Evolutionary conservation across 176 grass and related monocot genomes (phyloP).

Genomic region (Tuctoria greenei): DNA sequence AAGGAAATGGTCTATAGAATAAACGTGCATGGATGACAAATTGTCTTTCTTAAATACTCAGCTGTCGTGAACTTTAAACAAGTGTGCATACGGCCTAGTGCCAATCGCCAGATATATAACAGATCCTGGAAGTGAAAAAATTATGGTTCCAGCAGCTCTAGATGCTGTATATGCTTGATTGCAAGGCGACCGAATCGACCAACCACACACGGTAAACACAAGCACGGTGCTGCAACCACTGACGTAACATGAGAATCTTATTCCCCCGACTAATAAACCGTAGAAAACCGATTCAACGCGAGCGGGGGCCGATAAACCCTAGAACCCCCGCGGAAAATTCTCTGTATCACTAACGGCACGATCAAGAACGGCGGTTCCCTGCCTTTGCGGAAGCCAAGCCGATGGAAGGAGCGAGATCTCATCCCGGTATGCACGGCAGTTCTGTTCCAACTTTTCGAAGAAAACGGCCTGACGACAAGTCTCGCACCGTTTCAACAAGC

Average conservation of each 20-base stretch:
- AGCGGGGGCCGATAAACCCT: conserved; percentile 17
- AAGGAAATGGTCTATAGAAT: conserved; percentile 15
- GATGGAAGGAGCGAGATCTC: too few relatives aligned
- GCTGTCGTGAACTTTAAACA: background rate
- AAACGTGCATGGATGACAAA: background rate
- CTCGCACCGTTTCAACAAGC: too few relatives aligned
- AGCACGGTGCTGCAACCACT: background rate
- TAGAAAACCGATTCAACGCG: background rate
- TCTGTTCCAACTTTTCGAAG: too few relatives aligned
- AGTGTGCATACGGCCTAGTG: background rate
- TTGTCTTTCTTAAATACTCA: background rate
- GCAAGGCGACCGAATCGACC: background rate
- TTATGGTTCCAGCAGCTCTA: background rate
- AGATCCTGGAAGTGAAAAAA: background rate
- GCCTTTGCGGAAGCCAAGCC: too few relatives aligned
- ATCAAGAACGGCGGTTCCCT: too few relatives aligned
- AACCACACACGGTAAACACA: background rate
- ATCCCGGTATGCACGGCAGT: too few relatives aligned
- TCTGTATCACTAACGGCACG: too few relatives aligned
- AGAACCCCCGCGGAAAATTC: background rate
- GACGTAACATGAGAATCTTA: background rate
- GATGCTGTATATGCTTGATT: background rate
- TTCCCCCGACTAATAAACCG: too few relatives aligned
- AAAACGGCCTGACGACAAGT: too few relatives aligned
- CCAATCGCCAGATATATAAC: background rate